Conservation (phyloP, 257 asterid genomes). For the Nicotiana obtusifolia region DNA sequence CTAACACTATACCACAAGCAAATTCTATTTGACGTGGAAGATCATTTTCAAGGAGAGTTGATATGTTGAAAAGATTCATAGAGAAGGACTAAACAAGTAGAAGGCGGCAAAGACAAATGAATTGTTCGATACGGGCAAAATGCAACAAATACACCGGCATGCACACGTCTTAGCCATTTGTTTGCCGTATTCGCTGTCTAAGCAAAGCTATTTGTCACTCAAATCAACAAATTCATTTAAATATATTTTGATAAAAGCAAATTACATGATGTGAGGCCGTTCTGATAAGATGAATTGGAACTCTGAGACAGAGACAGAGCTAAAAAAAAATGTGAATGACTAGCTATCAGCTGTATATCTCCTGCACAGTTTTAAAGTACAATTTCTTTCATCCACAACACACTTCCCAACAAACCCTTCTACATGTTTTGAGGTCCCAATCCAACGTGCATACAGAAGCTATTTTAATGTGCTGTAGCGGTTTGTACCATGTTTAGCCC, state of each 20-base stretch:
- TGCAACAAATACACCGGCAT: not conserved
- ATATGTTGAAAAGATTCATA: not conserved
- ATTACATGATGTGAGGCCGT: conserved; percentile 1
- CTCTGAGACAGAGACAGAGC: conserved; percentile 7
- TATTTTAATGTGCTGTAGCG: conserved; percentile 77
- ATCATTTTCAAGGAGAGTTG: not conserved
- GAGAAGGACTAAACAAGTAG: not conserved
- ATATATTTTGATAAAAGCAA: not conserved
- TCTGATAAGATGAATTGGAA: conserved; percentile 4
- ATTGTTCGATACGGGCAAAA: not conserved
- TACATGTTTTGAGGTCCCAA: not conserved
- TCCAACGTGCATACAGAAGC: conserved; percentile 7
- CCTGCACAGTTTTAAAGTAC: conserved; percentile 7
- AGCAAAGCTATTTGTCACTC: not conserved
- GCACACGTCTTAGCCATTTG: not conserved
- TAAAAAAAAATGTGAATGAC: conserved; percentile 2
- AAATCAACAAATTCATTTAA: conserved; percentile 2
- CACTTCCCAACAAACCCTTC: not conserved
- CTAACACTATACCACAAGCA: not conserved
- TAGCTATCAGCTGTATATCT: not conserved
- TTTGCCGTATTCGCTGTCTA: not conserved
- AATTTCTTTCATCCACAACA: conserved; percentile 10
- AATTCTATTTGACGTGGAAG: not conserved
- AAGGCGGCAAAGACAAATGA: too few species aligned
- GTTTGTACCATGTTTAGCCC: conserved; percentile 92